Evolutionary conservation across 2,329 filamentous ascomycete genomes (phyloP).

Genomic region (Phaeosphaeria sp.): DNA sequence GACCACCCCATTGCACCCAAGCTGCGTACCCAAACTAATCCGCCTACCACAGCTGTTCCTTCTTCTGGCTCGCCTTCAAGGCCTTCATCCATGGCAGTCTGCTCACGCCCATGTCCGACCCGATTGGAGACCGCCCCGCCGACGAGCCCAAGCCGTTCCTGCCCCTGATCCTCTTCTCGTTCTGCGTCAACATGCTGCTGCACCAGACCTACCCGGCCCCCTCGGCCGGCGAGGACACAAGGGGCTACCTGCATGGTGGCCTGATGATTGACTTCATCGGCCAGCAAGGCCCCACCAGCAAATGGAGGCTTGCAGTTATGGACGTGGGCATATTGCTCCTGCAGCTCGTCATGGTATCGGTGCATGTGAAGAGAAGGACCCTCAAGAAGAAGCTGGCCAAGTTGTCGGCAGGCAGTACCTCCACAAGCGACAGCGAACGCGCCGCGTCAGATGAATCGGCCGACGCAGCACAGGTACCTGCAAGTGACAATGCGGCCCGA

Average conservation of each 20-base stretch:
- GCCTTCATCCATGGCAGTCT: conserved; percentile 63
- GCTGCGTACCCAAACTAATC: conserved; percentile 2
- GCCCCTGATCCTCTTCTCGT: conserved; percentile 60
- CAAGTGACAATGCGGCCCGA: conserved; percentile 23
- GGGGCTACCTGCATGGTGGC: conserved; percentile 66
- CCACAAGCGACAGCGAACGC: conserved; percentile 7
- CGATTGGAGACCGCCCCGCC: conserved; percentile 54
- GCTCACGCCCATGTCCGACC: conserved; percentile 64
- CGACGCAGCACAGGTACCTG: conserved; percentile 8
- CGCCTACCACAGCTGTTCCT: conserved; percentile 58
- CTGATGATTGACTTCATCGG: conserved; percentile 70
- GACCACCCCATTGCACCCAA: conserved; percentile 23
- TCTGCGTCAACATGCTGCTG: conserved; percentile 62
- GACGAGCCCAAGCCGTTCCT: conserved; percentile 60
- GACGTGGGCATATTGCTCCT: conserved; percentile 62
- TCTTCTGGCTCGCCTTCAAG: conserved; percentile 63
- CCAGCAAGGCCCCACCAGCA: conserved; percentile 63
- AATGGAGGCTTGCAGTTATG: conserved; percentile 58
- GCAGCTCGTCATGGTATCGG: conserved; percentile 64
- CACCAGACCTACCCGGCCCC: conserved; percentile 54
- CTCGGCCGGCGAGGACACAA: conserved; percentile 54
- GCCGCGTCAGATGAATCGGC: conserved; percentile 17
- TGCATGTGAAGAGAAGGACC: conserved; percentile 59
- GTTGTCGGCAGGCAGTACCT: conserved; percentile 27
- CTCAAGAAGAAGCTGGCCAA: conserved; percentile 49